A percentile compares a stretch with the other conserved stretches of the same genome.
Conservation (phyloP, 2,329 filamentous ascomycete genomes). For the Thielaviopsis musarum region DNA sequence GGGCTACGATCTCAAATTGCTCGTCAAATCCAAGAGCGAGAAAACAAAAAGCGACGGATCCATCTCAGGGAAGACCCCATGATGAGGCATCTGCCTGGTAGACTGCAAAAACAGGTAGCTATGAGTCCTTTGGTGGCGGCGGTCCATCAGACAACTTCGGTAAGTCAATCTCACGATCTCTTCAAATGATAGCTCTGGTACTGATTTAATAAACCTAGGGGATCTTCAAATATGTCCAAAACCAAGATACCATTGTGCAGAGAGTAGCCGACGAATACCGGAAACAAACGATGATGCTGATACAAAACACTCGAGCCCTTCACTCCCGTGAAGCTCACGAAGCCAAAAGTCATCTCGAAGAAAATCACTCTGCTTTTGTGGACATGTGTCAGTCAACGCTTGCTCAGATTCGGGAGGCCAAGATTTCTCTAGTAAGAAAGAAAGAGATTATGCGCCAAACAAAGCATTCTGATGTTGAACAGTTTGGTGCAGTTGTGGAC, state of each 20-base stretch:
- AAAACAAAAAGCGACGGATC: not conserved
- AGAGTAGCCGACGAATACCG: slow-evolving; percentile 6
- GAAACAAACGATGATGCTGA: not conserved
- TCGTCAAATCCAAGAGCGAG: slow-evolving; percentile 3
- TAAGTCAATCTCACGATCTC: not conserved
- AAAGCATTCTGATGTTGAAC: not conserved
- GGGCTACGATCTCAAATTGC: not conserved
- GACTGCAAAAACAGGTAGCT: not conserved
- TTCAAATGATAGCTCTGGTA: not conserved
- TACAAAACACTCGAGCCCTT: slow-evolving; percentile 1
- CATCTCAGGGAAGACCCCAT: not conserved
- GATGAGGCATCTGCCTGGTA: not conserved
- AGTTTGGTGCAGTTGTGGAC: not conserved
- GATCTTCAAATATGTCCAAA: slow-evolving; percentile 5
- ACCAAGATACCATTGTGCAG: slow-evolving; percentile 1
- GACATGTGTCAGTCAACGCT: slow-evolving; percentile 2
- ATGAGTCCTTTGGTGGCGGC: not conserved
- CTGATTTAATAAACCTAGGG: not conserved
- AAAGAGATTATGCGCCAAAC: not conserved
- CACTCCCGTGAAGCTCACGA: slow-evolving; percentile 3
- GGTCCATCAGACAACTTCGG: slow-evolving; percentile 4
- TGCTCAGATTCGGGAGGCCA: not conserved
- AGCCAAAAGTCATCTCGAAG: not conserved
- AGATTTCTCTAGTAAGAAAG: not conserved
- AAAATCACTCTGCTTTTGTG: slow-evolving; percentile 3